Base-by-base conservation (phyloP, 176 grass and related monocot species). In the Triticum turgidum region DNA sequence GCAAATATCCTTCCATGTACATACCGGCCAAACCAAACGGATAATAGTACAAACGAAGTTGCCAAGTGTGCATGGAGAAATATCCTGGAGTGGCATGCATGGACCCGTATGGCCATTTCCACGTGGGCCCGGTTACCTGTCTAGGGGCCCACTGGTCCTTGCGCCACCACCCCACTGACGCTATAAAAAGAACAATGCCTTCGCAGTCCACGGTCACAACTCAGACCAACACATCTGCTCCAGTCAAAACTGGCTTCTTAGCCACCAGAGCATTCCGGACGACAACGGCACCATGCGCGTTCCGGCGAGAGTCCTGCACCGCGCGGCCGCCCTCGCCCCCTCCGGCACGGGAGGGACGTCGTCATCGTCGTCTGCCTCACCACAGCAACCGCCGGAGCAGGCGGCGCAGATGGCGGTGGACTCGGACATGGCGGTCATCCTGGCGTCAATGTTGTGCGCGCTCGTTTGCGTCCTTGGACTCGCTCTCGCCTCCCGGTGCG, bases 381-480 rank as follows among this genome's bases (percentile, higher is more conserved):
- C 37, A 34, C 65, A 14, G 29, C 29, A 29, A 33, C 14, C 65
- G n/a, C n/a, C 22, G 9, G 5, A 74, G 76, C 76, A 59, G 7
- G n/a, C 66, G 20, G 20, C 32, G 27, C 66, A 45, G 27, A 47
- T 94, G 45, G 66, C 90, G 3, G 84, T 88, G 24, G 86, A 95
- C 88, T 90, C 90, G 0, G 76, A 92, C 88, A 88, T 90, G 78
- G 83, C 82, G 54, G 86, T 95, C 4, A 88, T 95, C 79, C 83
- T 95, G 5, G 82, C 90, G 2, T 81, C 90, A 20, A 83, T 92
- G 20, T 76, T 92, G 17, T 90, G 90, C 11, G 90, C 93, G 3
- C 78, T 92, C 20, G 80, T 95, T 74, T 90, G 93, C 18, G 78
- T 95, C 5, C 85, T 87, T 4, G 93, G 93, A 27, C 93, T 95